These are phyloP conservation scores for Camelina neglecta DNA, from an alignment of 345 rosid genomes.

Conservation along the genomic window DNA sequence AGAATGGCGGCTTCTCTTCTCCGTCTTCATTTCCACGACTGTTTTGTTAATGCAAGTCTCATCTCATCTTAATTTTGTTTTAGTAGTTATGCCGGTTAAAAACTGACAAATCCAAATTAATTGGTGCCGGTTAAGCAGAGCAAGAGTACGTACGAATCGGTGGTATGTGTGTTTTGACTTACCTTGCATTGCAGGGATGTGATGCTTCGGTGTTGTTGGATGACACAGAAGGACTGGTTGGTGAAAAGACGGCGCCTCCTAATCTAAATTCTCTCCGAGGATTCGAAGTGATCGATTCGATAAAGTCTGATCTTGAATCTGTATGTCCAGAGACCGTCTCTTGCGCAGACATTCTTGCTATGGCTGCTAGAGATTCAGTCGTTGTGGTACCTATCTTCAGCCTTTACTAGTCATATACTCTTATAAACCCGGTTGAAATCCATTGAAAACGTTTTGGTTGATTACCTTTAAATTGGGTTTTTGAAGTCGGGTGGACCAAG, in stretches of 20 bases:
- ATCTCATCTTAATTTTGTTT: background rate
- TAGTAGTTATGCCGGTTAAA: constrained; percentile 5
- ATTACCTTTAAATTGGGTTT: background rate
- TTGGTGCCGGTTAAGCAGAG: constrained; percentile 5
- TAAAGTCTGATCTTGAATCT: constrained; percentile 69
- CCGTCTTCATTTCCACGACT: constrained; percentile 84
- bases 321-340: constrained; percentile 82
- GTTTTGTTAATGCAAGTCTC: constrained; percentile 73
- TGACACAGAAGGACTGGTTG: constrained; percentile 59
- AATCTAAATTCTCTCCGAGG: constrained; percentile 86
- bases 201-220: constrained; percentile 84
- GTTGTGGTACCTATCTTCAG: constrained; percentile 52
- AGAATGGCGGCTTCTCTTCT: constrained; percentile 82
- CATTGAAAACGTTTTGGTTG: background rate
- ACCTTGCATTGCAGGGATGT: constrained; percentile 64
- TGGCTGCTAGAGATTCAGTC: constrained; percentile 79
- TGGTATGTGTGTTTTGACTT: background rate
- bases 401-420: background rate
- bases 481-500: constrained; percentile 83
- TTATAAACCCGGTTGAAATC: background rate
- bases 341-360: constrained; percentile 88
- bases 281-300: constrained; percentile 74
- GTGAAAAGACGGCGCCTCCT: constrained; percentile 85
- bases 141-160: background rate
- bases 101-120: constrained; percentile 4